Evolutionary conservation across 2,329 filamentous ascomycete species (phyloP), one percentile per base, ranked within the genome.

Genomic region (Trichoderma semiorbis): DNA sequence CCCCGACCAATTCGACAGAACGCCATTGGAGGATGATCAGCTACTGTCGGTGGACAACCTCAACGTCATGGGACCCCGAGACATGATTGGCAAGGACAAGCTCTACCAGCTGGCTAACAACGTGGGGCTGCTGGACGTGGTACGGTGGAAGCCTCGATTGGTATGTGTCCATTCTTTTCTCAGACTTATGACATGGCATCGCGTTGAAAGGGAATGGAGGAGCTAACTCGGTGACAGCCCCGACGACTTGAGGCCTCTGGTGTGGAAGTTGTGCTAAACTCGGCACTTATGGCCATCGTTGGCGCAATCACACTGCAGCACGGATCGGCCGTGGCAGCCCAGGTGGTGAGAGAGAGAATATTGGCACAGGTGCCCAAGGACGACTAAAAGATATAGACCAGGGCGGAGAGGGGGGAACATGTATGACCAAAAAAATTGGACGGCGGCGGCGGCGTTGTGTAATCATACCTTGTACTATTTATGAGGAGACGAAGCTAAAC

Each of bases 251-350:
- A 87, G 66, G 83, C 84, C 21, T 97, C 94, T 0, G 96, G 96
- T 75, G 81, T 92, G 32, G 88, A 93, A 30, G 85, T 91, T 5
- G 91, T 98, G 28, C 84, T 97, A 70, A 89, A 92, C 63, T 91
- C 94, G 73, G 89, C 93, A 4, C 78, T 99, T 70, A 93, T 94
- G 79, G 93, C 95, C 60, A 92, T 99, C 70, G 84, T 98, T 58
- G 96, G 96, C 26, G 96, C 96, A 12, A 82, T 99, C 68, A 91
- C 94, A n/a, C 84, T 99, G 78, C 94, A 98, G 81, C 90, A 92
- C 76, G 96, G 96, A 61, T 92, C 92, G 47, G 90, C 91, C 58
- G 88, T 92, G 70, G 94, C 95, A 72, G 91, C 90, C 74, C 87
- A 89, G 80, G 83, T 97, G 68, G 90, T 93, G 61, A 89, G 90